Evolutionary conservation across 2,329 filamentous ascomycete species (phyloP), one percentile per base, ranked within the genome.

Genomic region (Fusarium sp.): DNA sequence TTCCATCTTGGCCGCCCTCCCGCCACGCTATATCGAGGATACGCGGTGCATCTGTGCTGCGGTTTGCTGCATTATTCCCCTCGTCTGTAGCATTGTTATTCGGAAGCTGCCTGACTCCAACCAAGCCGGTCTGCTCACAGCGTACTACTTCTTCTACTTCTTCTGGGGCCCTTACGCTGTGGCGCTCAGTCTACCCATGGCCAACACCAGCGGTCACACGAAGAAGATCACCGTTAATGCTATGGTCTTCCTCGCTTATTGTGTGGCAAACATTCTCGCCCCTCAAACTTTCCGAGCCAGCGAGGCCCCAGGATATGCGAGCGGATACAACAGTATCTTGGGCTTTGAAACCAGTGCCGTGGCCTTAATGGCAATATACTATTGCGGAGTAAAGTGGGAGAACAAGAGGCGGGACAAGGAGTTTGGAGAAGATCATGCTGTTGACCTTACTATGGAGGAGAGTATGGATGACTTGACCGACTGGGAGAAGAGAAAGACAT

Each of bases 151-250:
- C 20, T 43, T 43, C 17, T 43, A 43, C 38, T 43, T 20, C 8
- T 43, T n/a, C 38, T 43, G 38, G 38, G 38, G 17, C 17, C 38
- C 38, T 4, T 43, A 43, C 2, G 38, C 17, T 20, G 11, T 43
- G 10, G 20, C 17, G 8, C 17, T 20, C 9, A 35, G 25, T 33
- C 35, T 66, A 3, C 56, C 64, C 7, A 33, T 50, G 64, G 64
- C 64, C 2, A 66, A 66, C 57, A 66, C 64, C 2, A 47, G 56
- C 14, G 64, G 64, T 4, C 43, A 56, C 11, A 66, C 64, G 20
- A 66, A 66, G 33, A 66, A 61, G 25, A 33, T 56, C 15, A 54
- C 25, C 1, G 38, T 56, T 10, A 43, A 61, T 25, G 63, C 56
- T 10, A 61, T 66, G 40, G 25, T 66, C 8, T 56, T 61, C 11